Base-by-base conservation (phyloP, 768 basidiomycete genomes). In the Tephrocybe sp. region DNA sequence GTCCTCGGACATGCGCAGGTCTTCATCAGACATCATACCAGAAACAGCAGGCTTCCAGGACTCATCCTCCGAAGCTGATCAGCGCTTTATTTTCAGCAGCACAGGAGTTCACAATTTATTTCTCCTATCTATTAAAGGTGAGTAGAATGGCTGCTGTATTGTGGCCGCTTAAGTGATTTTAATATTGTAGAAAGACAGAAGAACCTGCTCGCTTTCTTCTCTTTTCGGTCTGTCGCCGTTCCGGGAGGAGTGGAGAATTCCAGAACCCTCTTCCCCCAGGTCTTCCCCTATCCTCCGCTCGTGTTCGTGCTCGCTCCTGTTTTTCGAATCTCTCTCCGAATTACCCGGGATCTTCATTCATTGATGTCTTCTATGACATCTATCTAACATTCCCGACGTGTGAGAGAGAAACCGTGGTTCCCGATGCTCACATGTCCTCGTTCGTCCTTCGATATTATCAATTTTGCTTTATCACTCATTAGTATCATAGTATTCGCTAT, bases 31-130 rank as follows among this genome's bases (percentile, higher is more conserved):
- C 18, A 44, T 24, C 31, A 8, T 19, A 9, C 22, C 31, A 48
- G 21, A 39, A 40, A 22, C 32, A 47, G 44, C 44, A 31, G 34
- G 40, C 51, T 52, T 52, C 51, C 35, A 12, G 13, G 46, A 35
- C 13, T 36, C 24, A 47, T 47, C 51, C 51, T 31, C 46, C 5
- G 51, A 52, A 52, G 45, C 7, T 43, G 45, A 43, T 52, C 45
- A 41, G 27, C 32, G 39, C 45, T 27, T 42, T 6, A 49, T 49
- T 1, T 28, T 27, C 40, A 34, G 30, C 45, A 40, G 40, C 32
- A 32, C 18, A 36, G 16, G 8, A 28, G 31, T 27, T 13, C 32
- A 26, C 25, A 27, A 25, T n/a, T 5, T 9, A 34, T 34, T n/a
- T 5, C 32, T 7, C 32, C 32, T 34, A n/a, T 15, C 16, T 5